phyloP scores from a whole-genome alignment of 345 rosid genomes.

The Dipteronia dyeriana region DNA sequence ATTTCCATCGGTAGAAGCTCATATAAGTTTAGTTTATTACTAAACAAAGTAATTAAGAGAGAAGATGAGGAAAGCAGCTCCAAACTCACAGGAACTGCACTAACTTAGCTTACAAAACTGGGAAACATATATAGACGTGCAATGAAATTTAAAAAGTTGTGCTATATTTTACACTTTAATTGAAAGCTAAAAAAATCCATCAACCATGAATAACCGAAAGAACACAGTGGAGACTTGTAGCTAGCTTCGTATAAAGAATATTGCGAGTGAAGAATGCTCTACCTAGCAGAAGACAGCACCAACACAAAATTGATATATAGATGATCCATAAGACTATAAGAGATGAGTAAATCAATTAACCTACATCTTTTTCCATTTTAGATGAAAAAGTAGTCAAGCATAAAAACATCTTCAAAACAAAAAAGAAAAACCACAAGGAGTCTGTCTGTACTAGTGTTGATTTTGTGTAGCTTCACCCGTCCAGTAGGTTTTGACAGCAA shows the following conservation, averaged over 20 bases:
- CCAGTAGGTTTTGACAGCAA: constrained; percentile 90
- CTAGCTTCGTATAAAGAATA: background rate
- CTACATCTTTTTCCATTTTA: constrained; percentile 2
- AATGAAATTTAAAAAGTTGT: too few species aligned
- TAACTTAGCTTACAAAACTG: background rate
- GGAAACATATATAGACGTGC: background rate
- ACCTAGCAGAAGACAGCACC: background rate
- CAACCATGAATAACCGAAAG: background rate
- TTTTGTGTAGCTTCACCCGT: constrained; percentile 56
- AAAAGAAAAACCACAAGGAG: background rate
- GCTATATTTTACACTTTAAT: background rate
- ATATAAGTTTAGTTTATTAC: background rate
- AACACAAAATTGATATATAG: background rate
- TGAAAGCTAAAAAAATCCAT: constrained; percentile 8
- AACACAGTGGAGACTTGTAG: background rate
- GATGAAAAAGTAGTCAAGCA: background rate
- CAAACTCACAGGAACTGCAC: background rate
- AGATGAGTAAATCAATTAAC: background rate
- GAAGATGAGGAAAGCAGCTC: background rate
- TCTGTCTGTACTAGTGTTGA: constrained; percentile 24
- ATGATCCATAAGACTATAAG: background rate
- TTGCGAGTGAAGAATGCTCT: background rate
- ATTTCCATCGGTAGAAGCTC: too few species aligned
- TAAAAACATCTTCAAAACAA: background rate
- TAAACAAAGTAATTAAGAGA: background rate